Evolutionary conservation across 1,284 basidiomycete genomes (phyloP).

Genomic region (Moniliella sp.): DNA sequence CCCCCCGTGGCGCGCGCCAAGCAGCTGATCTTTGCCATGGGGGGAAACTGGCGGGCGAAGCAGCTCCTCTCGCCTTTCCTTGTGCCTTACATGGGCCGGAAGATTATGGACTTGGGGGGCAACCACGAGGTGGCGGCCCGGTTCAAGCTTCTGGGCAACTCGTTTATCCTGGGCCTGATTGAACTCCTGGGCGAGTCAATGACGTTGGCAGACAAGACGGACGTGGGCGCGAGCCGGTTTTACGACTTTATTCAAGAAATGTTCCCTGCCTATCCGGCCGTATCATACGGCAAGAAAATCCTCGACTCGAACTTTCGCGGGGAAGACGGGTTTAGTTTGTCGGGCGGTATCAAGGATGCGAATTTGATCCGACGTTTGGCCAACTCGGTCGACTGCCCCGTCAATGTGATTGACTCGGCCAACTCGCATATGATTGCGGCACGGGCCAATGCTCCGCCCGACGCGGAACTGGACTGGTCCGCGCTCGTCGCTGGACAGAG

Average conservation of each 20-base stretch:
- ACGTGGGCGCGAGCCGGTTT: slow-evolving; percentile 48
- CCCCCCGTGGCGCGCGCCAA: slow-evolving; percentile 44
- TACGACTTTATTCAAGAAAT: slow-evolving; percentile 16
- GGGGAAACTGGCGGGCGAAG: slow-evolving; percentile 62
- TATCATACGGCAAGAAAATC: no score
- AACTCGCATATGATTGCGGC: no score
- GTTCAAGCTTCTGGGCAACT: slow-evolving; percentile 48
- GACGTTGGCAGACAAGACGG: slow-evolving; percentile 63
- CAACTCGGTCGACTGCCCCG: no score
- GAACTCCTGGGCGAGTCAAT: slow-evolving; percentile 60
- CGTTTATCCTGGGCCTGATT: slow-evolving; percentile 35
- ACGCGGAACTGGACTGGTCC: no score
- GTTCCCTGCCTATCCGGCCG: no score
- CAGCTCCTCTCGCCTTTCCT: slow-evolving; percentile 54
- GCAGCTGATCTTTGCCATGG: slow-evolving; percentile 53
- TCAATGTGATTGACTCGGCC: no score
- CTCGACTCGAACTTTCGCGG: no score
- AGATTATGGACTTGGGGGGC: slow-evolving; percentile 42
- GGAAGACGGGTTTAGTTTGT: no score
- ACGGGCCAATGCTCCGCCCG: no score
- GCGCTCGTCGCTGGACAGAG: no score
- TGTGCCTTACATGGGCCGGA: slow-evolving; percentile 36
- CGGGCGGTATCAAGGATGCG: no score
- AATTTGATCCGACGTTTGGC: no score
- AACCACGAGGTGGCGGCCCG: slow-evolving; percentile 51